Base-by-base conservation (phyloP, 306 rosid genomes). In the Mimosa bimucronata region DNA sequence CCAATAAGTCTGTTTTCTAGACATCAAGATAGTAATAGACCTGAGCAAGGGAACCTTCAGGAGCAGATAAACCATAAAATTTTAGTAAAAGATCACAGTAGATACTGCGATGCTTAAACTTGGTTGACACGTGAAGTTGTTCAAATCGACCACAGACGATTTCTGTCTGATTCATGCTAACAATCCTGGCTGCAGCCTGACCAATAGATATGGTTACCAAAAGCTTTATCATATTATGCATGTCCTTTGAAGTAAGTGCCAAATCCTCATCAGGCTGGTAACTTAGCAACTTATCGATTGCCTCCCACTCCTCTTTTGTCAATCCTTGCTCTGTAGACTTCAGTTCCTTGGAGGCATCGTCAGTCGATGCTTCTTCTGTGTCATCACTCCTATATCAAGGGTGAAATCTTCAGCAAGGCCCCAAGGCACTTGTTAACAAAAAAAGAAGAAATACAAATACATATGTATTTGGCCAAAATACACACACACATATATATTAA, bases 11-110 rank as follows among this genome's bases (percentile, higher is more conserved):
- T 57, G 28, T 61, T 75, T 73, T 77, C 72, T 52, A 45, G 71
- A 41, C 46, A 67, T 80, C 64, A 71, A 18, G n/a, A 83, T 5
- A 66, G 73, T 77, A 74, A 84, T 87, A 85, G 76, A 95, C 99
- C 99, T 95, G 94, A n/a, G 97, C 88, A 86, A 95, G 98, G 58
- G 99, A 83, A 70, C 99, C 99, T 90, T 95, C 99, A 40, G 97
- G 99, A 7, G 94, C 92, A 76, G 90, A 90, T 82, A 95, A 80
- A 78, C 99, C 98, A 87, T 93, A 95, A 83, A 83, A 95, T 75
- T 88, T 92, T 85, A 95, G 85, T 30, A 85, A 77, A 87, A 95
- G 88, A 34, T 93, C 97, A 83, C 98, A 93, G 79, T 91, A 89
- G 66, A 88, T 88, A 83, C 99, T 95, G 65, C 87, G 96, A 77